phyloP scores from a whole-genome alignment of 2,329 filamentous ascomycete species.

The Zymoseptoria tritici region DNA sequence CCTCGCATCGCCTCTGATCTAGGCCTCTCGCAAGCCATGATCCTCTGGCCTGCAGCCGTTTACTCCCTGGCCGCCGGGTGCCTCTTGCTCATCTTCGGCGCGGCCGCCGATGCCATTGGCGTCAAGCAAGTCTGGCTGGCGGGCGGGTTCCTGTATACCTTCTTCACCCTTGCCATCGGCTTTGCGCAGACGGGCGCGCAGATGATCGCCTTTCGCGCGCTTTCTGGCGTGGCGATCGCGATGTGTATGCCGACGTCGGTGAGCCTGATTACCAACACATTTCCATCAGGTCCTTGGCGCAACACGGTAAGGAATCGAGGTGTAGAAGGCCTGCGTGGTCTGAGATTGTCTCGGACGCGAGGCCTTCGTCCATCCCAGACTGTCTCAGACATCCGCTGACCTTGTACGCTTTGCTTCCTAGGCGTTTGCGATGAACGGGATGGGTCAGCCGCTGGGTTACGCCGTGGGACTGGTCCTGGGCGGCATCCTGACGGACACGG shows the following conservation, averaged over 20 bases:
- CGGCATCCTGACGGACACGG: slow-evolving; percentile 41
- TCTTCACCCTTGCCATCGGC: slow-evolving; percentile 38
- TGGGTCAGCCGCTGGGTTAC: slow-evolving; percentile 46
- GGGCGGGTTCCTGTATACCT: slow-evolving; percentile 27
- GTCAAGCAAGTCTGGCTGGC: slow-evolving; percentile 40
- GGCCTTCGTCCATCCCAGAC: no score
- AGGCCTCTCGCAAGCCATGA: slow-evolving; percentile 10
- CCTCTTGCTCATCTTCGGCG: slow-evolving; percentile 44
- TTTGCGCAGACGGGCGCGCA: slow-evolving; percentile 30
- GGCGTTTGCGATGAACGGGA: slow-evolving; percentile 45
- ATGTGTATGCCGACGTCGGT: slow-evolving; percentile 40
- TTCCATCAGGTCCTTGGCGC: slow-evolving; percentile 40
- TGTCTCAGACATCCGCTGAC: no score
- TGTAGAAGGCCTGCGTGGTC: no score
- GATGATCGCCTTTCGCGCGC: slow-evolving; percentile 19
- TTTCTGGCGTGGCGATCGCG: slow-evolving; percentile 17
- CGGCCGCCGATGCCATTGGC: slow-evolving; percentile 46
- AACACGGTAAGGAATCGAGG: slow-evolving; percentile 27
- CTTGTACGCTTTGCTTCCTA: no score
- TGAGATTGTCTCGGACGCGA: no score
- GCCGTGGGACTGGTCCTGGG: slow-evolving; percentile 45
- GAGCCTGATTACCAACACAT: slow-evolving; percentile 41
- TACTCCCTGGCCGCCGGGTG: slow-evolving; percentile 42
- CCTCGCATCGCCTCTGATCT: slow-evolving; percentile 14
- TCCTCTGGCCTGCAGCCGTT: slow-evolving; percentile 25